A percentile compares a stretch with the other conserved stretches of the same genome.
These are phyloP conservation scores for Aureobasidium sp. DNA, from an alignment of 2,329 filamentous ascomycete genomes.

Conservation along the genomic window DNA sequence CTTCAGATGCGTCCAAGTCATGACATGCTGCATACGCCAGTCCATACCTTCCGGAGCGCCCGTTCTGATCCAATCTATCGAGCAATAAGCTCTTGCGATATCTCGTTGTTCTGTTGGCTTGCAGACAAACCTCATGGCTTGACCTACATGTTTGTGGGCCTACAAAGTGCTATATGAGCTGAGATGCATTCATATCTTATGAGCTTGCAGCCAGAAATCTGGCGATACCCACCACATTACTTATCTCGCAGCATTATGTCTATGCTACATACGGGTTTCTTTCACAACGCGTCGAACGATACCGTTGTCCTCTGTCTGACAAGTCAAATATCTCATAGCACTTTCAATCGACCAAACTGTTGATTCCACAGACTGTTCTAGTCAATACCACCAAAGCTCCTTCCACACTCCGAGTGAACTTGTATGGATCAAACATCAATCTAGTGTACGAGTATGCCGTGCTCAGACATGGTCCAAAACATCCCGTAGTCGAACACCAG, in stretches of 20 bases:
- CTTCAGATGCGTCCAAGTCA: neutral
- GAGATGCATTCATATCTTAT: neutral
- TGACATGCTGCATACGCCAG: neutral
- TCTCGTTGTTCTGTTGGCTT: neutral
- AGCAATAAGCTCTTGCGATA: neutral
- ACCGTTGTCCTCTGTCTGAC: neutral
- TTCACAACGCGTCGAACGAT: neutral
- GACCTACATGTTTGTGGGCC: neutral
- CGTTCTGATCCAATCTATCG: neutral
- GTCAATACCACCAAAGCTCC: neutral
- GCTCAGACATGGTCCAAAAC: neutral
- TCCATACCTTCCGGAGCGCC: neutral
- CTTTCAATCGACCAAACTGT: neutral
- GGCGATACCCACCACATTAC: neutral
- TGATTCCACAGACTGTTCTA: neutral
- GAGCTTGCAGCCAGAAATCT: neutral
- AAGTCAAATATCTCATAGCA: neutral
- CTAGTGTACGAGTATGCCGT: neutral
- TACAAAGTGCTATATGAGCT: neutral
- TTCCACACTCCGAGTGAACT: neutral
- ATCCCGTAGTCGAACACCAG: neutral
- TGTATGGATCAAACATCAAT: neutral
- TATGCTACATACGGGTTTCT: neutral
- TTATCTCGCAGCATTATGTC: neutral
- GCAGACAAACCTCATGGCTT: neutral